Percentiles rank a stretch among this genome's conserved stretches.
phyloP scores from a whole-genome alignment of 2,329 filamentous ascomycete species.

The Purpureocillium lavendulum region DNA sequence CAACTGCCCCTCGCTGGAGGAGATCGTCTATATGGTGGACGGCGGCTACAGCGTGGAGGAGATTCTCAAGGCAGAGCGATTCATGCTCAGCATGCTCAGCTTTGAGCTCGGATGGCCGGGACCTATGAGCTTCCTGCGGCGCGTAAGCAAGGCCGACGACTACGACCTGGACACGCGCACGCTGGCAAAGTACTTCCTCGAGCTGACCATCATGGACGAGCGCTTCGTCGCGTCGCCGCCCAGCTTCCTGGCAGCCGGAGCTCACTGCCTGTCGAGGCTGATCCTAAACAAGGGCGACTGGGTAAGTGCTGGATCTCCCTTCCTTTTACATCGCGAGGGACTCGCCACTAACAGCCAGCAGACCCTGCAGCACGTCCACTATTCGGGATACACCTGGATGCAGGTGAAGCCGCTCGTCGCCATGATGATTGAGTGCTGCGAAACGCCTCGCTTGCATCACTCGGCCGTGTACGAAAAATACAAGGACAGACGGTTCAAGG shows the following conservation, averaged over 20 bases:
- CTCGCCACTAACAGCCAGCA: conserved; percentile 23
- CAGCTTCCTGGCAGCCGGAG: conserved; percentile 83
- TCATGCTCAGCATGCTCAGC: conserved; percentile 94
- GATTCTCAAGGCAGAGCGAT: conserved; percentile 93
- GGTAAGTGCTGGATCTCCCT: conserved; percentile 61
- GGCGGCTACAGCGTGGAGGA: conserved; percentile 82
- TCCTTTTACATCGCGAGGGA: background rate
- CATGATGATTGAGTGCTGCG: conserved; percentile 82
- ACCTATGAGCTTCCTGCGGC: conserved; percentile 93
- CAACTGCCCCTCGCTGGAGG: conserved; percentile 87
- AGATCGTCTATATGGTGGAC: conserved; percentile 99
- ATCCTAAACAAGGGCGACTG: conserved; percentile 89
- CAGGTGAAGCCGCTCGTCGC: conserved; percentile 73
- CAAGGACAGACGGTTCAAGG: conserved; percentile 77
- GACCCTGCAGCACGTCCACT: conserved; percentile 79
- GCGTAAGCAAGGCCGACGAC: conserved; percentile 97
- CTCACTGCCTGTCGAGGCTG: conserved; percentile 82
- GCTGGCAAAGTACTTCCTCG: conserved; percentile 94
- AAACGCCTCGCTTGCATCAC: conserved; percentile 73
- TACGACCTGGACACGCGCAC: conserved; percentile 95
- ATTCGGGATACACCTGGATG: conserved; percentile 83
- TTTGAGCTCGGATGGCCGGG: conserved; percentile 98
- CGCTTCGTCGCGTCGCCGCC: conserved; percentile 87
- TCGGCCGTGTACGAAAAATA: conserved; percentile 88
- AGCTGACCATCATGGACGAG: conserved; percentile 96